Percentiles rank a stretch among this genome's conserved stretches.
Evolutionary conservation across 257 asterid genomes (phyloP).

Genomic region (Solanum chiquidenum): DNA sequence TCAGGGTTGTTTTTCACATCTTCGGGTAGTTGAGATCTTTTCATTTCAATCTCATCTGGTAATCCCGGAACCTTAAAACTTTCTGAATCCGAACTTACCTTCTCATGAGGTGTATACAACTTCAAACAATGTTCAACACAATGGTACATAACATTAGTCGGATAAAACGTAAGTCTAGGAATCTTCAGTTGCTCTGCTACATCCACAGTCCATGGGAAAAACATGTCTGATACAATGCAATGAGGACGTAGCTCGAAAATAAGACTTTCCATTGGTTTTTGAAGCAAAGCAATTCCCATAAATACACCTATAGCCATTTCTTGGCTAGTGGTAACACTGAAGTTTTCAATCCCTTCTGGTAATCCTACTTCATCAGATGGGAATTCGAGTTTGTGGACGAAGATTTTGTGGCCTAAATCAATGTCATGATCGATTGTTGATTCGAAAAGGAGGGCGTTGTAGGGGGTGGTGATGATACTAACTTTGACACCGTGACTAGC

Average conservation of each 20-base stretch:
- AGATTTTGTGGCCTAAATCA: slow-evolving; percentile 6
- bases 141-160: slow-evolving; percentile 3
- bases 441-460: slow-evolving; percentile 8
- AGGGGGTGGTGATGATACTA: slow-evolving; percentile 12
- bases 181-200: slow-evolving; percentile 12
- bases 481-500: slow-evolving; percentile 21
- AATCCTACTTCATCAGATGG: slow-evolving; percentile 17
- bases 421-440: background rate
- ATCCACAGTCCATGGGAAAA: slow-evolving; percentile 23
- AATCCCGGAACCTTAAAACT: slow-evolving; percentile 14
- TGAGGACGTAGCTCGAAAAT: slow-evolving; percentile 1
- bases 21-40: slow-evolving; percentile 8
- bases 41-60: slow-evolving; percentile 12
- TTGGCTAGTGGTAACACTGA: background rate
- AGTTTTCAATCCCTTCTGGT: slow-evolving; percentile 17
- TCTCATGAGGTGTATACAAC: slow-evolving; percentile 6
- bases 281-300: slow-evolving; percentile 5
- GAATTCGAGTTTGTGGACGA: slow-evolving; percentile 4
- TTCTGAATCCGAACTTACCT: slow-evolving; percentile 15
- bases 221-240: slow-evolving; percentile 17
- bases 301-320: background rate
- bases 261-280: background rate
- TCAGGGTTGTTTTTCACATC: background rate
- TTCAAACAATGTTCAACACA: slow-evolving; percentile 4
- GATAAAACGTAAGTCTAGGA: slow-evolving; percentile 15